phyloP scores from a whole-genome alignment of 495 filamentous ascomycete genomes.

The Penicillium canescens region DNA sequence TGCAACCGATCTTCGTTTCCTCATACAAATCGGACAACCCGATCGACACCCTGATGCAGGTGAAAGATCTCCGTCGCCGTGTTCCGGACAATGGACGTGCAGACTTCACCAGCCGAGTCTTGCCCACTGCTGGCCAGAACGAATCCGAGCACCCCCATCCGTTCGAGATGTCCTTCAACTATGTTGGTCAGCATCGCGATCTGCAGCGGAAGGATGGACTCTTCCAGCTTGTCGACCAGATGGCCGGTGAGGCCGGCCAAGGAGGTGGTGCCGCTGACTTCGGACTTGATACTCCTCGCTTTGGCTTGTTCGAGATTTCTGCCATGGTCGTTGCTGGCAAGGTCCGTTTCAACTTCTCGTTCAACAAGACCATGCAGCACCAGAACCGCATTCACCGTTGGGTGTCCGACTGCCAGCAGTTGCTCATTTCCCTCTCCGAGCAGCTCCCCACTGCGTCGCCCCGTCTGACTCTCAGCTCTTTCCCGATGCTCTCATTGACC shows the following conservation, averaged over 20 bases:
- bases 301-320: constrained; percentile 66
- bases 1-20: constrained; percentile 47
- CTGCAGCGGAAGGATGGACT: constrained; percentile 61
- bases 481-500: constrained; percentile 62
- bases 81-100: constrained; percentile 51
- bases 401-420: constrained; percentile 58
- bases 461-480: constrained; percentile 59
- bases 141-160: constrained; percentile 52
- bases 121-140: constrained; percentile 41
- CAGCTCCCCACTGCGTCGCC: constrained; percentile 48
- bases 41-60: constrained; percentile 39
- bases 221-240: constrained; percentile 55
- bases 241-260: constrained; percentile 46
- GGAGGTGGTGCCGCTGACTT: constrained; percentile 59
- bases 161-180: constrained; percentile 72
- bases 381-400: constrained; percentile 57
- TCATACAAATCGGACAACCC: constrained; percentile 25
- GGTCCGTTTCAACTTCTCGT: constrained; percentile 64
- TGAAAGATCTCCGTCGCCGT: constrained; percentile 47
- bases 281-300: constrained; percentile 53
- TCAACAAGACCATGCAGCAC: constrained; percentile 60
- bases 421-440: constrained; percentile 51
- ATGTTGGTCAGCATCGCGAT: constrained; percentile 64
- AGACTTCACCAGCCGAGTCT: constrained; percentile 51
- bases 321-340: constrained; percentile 59